Percentiles rank a stretch among this genome's conserved stretches.
Evolutionary conservation across 2,329 filamentous ascomycete species (phyloP).

Genomic region (Fusarium caatingaense): DNA sequence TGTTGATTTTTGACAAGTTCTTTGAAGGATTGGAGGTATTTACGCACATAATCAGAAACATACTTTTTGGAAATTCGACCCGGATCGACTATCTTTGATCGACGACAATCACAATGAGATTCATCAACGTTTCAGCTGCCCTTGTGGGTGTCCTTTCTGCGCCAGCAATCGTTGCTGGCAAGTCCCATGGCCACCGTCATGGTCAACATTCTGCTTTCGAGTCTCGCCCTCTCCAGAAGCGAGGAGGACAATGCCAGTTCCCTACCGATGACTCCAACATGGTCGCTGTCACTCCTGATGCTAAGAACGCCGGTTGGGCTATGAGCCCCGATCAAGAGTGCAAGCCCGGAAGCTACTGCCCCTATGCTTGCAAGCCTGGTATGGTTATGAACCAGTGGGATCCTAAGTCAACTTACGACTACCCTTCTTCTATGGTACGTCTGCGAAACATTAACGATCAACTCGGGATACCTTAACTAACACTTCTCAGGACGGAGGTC

Average conservation of each 20-base stretch:
- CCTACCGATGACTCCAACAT: slow-evolving; percentile 72
- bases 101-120: slow-evolving; percentile 61
- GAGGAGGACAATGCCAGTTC: slow-evolving; percentile 70
- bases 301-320: slow-evolving; percentile 79
- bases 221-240: slow-evolving; percentile 58
- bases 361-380: slow-evolving; percentile 79
- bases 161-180: slow-evolving; percentile 51
- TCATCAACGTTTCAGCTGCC: slow-evolving; percentile 61
- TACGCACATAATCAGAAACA: slow-evolving; percentile 35
- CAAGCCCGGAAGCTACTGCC: slow-evolving; percentile 75
- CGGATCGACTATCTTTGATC: slow-evolving; percentile 37
- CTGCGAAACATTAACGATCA: not conserved
- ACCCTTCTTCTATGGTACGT: slow-evolving; percentile 77
- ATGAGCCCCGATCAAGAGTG: slow-evolving; percentile 81
- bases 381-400: slow-evolving; percentile 86
- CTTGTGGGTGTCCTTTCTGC: slow-evolving; percentile 61
- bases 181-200: slow-evolving; percentile 51
- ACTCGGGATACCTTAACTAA: slow-evolving; percentile 16
- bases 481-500: slow-evolving; percentile 71
- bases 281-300: slow-evolving; percentile 72
- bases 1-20: slow-evolving; percentile 35
- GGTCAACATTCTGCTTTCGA: slow-evolving; percentile 49
- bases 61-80: slow-evolving; percentile 32
- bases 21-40: slow-evolving; percentile 34
- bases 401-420: slow-evolving; percentile 73